phyloP scores from a whole-genome alignment of 2,329 filamentous ascomycete genomes.

The Coniochaeta ligniaria region DNA sequence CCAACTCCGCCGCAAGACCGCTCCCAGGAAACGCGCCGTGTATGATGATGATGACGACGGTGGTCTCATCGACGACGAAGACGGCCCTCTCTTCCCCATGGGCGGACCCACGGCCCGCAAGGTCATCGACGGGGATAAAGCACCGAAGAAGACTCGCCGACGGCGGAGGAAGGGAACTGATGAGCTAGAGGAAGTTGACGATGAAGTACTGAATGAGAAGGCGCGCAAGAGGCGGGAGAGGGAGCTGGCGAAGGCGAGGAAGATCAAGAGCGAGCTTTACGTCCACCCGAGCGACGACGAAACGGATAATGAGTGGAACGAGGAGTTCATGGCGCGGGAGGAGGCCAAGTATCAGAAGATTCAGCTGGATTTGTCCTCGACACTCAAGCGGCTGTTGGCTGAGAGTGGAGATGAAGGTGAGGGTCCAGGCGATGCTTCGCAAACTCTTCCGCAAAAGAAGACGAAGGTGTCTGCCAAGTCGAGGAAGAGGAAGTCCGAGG shows the following conservation, averaged over 20 bases:
- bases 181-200: conserved; percentile 31
- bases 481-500: conserved; percentile 18
- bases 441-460: conserved; percentile 1
- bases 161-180: conserved; percentile 38
- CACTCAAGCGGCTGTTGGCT: conserved; percentile 12
- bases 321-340: conserved; percentile 73
- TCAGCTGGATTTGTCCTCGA: conserved; percentile 11
- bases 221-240: conserved; percentile 56
- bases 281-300: conserved; percentile 85
- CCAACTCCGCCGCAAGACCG: conserved; percentile 67
- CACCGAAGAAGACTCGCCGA: conserved; percentile 54
- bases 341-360: conserved; percentile 48
- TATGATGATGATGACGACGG: conserved; percentile 68
- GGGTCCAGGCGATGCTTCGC: conserved; percentile 1
- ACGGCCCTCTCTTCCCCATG: conserved; percentile 57
- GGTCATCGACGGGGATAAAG: conserved; percentile 43
- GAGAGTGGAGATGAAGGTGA: conserved; percentile 11
- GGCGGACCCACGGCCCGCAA: conserved; percentile 56
- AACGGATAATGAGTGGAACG: conserved; percentile 65
- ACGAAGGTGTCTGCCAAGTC: conserved; percentile 13
- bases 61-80: conserved; percentile 38
- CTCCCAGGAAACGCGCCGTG: conserved; percentile 45
- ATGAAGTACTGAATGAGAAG: conserved; percentile 57
- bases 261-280: conserved; percentile 78
- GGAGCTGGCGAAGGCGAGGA: conserved; percentile 67